Evolutionary conservation across 257 asterid genomes (phyloP), one percentile per base, ranked within the genome.

Genomic region (Jacaranda mimosifolia): DNA sequence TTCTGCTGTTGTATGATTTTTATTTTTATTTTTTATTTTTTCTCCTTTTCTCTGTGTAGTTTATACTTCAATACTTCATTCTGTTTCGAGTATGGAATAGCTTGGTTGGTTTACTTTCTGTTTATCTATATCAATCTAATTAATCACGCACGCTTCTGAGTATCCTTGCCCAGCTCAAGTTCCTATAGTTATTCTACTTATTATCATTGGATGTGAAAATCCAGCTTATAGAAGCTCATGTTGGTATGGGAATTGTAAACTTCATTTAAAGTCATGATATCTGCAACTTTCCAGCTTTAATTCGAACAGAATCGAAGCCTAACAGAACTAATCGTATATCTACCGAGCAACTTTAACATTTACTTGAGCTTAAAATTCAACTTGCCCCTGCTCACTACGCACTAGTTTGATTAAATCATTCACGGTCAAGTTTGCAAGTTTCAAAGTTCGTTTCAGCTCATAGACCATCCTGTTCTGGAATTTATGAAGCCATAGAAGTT

Each of bases 391-490:
- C 32, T 2, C 32, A 2, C 60, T 9, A 14, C 32, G 1, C 32
- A 2, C 60, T 9, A 14, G 57, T 60, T 69, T 73, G 32, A 46
- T 48, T 63, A 21, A 7, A 18, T 59, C 45, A 46, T 62, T 48
- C 51, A 6, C 0, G 60, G 72, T 63, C 26, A 36, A 43, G 66
- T 67, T 36, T 46, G 63, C 26, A 40, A 11, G 14, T 64, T 35
- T 62, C 17, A 14, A 21, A 55, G 36, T 56, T 45, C 55, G 8
- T 40, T 40, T 40, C 45, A 40, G 45, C 45, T 19, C 42, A 40
- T 19, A 67, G 57, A 58, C 58, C 66, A 67, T 9, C 77, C 36
- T 10, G 49, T 21, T 60, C 82, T 39, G 45, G 63, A 52, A 53
- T 15, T 19, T 26, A 9, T 72, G 60, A 38, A 68, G 32, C 62